phyloP scores from a whole-genome alignment of 139 green algal genomes.

The Ettlia oleoabundans region DNA sequence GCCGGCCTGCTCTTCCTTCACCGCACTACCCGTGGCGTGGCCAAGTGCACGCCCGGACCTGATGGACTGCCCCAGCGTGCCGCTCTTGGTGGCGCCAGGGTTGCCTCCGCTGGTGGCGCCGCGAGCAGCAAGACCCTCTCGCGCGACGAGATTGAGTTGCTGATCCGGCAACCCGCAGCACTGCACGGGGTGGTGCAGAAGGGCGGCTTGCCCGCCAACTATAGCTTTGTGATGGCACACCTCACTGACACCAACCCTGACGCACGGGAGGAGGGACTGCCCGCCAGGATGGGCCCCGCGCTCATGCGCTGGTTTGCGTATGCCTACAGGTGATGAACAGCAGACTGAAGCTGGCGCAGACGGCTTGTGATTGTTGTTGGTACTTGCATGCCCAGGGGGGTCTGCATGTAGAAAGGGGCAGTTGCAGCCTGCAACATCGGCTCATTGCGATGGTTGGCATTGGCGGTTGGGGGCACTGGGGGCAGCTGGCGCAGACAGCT shows the following conservation, averaged over 20 bases:
- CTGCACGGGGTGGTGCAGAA: conserved; percentile 20
- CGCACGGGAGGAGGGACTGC: conserved; percentile 16
- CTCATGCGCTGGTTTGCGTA: conserved; percentile 27
- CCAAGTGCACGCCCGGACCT: neutral
- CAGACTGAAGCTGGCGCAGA: too few relatives aligned
- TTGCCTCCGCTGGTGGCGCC: too few relatives aligned
- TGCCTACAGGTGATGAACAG: conserved; percentile 13
- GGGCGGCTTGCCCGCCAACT: conserved; percentile 28
- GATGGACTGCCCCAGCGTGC: neutral
- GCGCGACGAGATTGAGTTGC: neutral
- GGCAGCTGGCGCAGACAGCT: too few relatives aligned
- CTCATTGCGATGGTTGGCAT: too few relatives aligned
- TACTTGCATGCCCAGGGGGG: too few relatives aligned
- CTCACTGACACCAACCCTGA: conserved; percentile 19
- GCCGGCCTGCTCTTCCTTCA: conserved; percentile 15
- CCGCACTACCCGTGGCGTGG: neutral
- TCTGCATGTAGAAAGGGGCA: too few relatives aligned
- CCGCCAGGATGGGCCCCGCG: conserved; percentile 3
- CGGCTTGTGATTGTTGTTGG: too few relatives aligned
- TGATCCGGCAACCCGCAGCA: conserved; percentile 7
- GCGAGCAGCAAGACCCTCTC: neutral
- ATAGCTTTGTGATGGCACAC: conserved; percentile 13
- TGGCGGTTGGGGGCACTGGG: too few relatives aligned
- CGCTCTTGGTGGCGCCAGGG: too few relatives aligned
- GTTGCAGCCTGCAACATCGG: too few relatives aligned